Conservation (phyloP, 2,329 filamentous ascomycete species). For the Emericellopsis cladophorae region DNA sequence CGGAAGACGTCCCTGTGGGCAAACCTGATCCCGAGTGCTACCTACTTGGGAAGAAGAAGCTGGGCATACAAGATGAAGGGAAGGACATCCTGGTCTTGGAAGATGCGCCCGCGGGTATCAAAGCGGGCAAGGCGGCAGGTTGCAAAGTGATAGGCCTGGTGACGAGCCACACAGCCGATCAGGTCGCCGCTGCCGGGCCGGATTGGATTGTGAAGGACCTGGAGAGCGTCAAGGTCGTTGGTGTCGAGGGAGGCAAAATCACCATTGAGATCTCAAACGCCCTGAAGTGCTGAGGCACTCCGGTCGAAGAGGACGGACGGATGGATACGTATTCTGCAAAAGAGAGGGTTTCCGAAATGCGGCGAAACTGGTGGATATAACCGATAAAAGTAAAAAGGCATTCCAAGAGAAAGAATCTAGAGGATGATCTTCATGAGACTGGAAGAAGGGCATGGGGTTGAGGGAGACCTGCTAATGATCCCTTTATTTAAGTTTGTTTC, state of each 20-base stretch:
- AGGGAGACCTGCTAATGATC: too few relatives aligned
- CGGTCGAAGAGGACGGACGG: too few relatives aligned
- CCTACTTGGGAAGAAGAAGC: conserved; percentile 48
- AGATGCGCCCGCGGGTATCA: conserved; percentile 78
- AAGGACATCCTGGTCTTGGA: conserved; percentile 64
- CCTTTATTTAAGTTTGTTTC: too few relatives aligned
- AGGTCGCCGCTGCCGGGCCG: conserved; percentile 63
- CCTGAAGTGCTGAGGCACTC: conserved; percentile 19
- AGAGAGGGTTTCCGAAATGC: not conserved
- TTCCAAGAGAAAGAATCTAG: too few relatives aligned
- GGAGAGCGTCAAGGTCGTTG: conserved; percentile 54
- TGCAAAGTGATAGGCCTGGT: conserved; percentile 75
- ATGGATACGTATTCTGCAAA: not conserved
- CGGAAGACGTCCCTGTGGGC: conserved; percentile 61
- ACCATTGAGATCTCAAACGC: conserved; percentile 57
- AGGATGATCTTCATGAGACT: too few relatives aligned
- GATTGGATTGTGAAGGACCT: conserved; percentile 82
- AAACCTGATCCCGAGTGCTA: conserved; percentile 74
- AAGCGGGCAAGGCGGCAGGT: conserved; percentile 71
- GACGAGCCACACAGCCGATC: conserved; percentile 66
- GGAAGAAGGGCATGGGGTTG: too few relatives aligned
- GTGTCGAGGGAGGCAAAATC: conserved; percentile 42
- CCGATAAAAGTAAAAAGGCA: too few relatives aligned
- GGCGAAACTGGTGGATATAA: not conserved
- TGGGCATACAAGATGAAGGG: conserved; percentile 35